phyloP scores from a whole-genome alignment of 1,139 yeast genomes.

The Debaryomyces coudertii region DNA sequence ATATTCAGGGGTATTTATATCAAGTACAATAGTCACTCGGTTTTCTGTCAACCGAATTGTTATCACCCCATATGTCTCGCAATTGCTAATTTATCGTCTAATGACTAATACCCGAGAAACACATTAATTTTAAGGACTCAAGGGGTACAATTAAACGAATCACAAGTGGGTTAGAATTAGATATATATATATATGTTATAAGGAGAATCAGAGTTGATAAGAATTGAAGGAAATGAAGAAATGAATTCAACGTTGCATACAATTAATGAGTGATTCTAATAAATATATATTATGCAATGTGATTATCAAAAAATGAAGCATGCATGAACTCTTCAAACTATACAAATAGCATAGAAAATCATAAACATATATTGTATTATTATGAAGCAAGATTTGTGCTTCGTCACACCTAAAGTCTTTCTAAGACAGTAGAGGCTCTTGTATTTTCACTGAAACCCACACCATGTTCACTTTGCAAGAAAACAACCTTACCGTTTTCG shows the following conservation, averaged over 20 bases:
- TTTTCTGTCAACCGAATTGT: constrained; percentile 6
- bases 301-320: too few species aligned
- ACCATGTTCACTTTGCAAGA: constrained; percentile 66
- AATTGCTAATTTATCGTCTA: constrained; percentile 5
- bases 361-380: neutral
- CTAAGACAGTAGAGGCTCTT: constrained; percentile 58
- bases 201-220: neutral
- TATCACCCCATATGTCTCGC: constrained; percentile 1
- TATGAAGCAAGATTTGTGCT: neutral
- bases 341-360: neutral
- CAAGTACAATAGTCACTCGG: constrained; percentile 4
- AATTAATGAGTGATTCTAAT: neutral
- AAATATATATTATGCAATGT: neutral
- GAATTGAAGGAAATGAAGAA: neutral
- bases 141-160: neutral
- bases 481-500: constrained; percentile 61
- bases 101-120: neutral
- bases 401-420: constrained; percentile 22
- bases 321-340: too few species aligned
- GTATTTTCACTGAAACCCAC: constrained; percentile 61
- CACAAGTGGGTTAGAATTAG: neutral
- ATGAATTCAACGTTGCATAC: too few species aligned
- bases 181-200: neutral
- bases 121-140: neutral
- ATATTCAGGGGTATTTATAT: constrained; percentile 1